Evolutionary conservation across 2,329 filamentous ascomycete genomes (phyloP).

Genomic region (Periglandula ipomoeae): DNA sequence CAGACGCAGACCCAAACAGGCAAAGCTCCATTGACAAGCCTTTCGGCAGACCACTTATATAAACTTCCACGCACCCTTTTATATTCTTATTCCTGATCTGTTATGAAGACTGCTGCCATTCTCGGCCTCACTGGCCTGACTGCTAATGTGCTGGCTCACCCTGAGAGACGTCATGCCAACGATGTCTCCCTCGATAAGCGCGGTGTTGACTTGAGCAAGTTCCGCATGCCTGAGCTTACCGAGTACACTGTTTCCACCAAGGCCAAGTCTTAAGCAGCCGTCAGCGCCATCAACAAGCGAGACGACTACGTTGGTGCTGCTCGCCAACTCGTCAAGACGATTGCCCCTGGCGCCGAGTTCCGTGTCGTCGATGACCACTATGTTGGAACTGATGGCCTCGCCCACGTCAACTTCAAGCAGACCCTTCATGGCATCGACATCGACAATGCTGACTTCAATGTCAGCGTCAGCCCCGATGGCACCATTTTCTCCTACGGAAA

Average conservation of each 20-base stretch:
- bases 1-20: too few species aligned
- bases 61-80: neutral
- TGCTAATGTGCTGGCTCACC: conserved; percentile 22
- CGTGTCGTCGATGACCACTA: conserved; percentile 44
- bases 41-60: too few species aligned
- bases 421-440: conserved; percentile 48
- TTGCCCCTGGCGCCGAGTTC: conserved; percentile 31
- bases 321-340: conserved; percentile 31
- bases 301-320: conserved; percentile 34
- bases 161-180: conserved; percentile 17
- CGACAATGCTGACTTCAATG: conserved; percentile 52
- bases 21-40: too few species aligned
- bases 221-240: conserved; percentile 21
- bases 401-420: conserved; percentile 51
- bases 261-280: conserved; percentile 11
- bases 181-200: conserved; percentile 17
- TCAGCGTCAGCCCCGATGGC: conserved; percentile 47
- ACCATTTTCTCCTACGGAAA: conserved; percentile 49
- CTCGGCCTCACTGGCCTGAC: conserved; percentile 25
- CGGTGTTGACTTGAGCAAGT: conserved; percentile 23
- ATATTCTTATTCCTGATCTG: neutral
- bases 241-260: conserved; percentile 18
- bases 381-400: conserved; percentile 43
- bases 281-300: conserved; percentile 17
- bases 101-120: conserved; percentile 24